phyloP scores from a whole-genome alignment of 371 early-diverging fungal species.

The Syncephalastrum sp. region DNA sequence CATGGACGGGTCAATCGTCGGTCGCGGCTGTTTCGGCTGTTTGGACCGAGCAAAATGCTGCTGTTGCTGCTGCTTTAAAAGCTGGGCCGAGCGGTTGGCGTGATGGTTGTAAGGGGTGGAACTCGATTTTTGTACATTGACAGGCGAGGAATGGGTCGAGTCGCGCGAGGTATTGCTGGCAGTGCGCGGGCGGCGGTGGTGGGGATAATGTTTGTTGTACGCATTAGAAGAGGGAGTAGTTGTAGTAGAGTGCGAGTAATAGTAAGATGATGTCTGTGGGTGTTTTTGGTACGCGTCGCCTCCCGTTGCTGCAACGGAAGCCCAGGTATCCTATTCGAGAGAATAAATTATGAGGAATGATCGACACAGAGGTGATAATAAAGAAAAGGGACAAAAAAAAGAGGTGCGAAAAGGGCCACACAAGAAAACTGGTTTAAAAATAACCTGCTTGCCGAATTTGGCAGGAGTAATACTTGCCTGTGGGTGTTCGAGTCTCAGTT shows the following conservation, averaged over 20 bases:
- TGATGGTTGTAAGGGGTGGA: slow-evolving; percentile 25
- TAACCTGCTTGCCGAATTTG: slow-evolving; percentile 13
- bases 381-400: slow-evolving; percentile 12
- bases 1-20: slow-evolving; percentile 40
- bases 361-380: slow-evolving; percentile 1
- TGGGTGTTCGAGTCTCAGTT: slow-evolving; percentile 21
- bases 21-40: slow-evolving; percentile 48
- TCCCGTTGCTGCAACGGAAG: slow-evolving; percentile 1
- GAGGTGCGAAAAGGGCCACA: slow-evolving; percentile 1
- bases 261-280: slow-evolving; percentile 4
- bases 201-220: too few species aligned
- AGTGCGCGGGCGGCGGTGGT: slow-evolving; percentile 16
- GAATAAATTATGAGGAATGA: slow-evolving; percentile 13
- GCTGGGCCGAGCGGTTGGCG: slow-evolving; percentile 8
- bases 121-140: slow-evolving; percentile 30
- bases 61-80: slow-evolving; percentile 18
- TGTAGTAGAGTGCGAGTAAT: slow-evolving; percentile 1
- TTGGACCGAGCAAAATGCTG: slow-evolving; percentile 38
- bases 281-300: slow-evolving; percentile 23
- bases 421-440: slow-evolving; percentile 10
- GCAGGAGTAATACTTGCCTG: slow-evolving; percentile 17
- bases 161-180: slow-evolving; percentile 18
- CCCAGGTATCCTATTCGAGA: slow-evolving; percentile 5
- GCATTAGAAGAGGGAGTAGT: slow-evolving; percentile 3
- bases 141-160: slow-evolving; percentile 4